Evolutionary conservation across 2,329 filamentous ascomycete species (phyloP).

Genomic region (Microascus cirrosus): DNA sequence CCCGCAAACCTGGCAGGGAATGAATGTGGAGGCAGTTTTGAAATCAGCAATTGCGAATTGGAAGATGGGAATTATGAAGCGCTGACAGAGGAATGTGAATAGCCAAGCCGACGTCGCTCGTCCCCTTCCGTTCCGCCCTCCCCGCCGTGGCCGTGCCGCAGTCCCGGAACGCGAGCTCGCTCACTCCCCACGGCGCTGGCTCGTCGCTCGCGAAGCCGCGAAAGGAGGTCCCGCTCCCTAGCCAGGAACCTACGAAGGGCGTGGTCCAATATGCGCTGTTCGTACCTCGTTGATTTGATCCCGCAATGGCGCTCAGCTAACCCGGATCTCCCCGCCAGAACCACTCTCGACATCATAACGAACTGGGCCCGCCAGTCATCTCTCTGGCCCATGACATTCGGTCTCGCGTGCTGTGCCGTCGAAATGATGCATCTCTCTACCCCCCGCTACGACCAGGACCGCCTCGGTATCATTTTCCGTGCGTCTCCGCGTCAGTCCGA

Average conservation of each 20-base stretch:
- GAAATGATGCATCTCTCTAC: slow-evolving; percentile 92
- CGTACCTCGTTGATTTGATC: slow-evolving; percentile 21
- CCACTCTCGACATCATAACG: slow-evolving; percentile 66
- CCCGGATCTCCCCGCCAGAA: slow-evolving; percentile 31
- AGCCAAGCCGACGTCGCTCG: slow-evolving; percentile 3
- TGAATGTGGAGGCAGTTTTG: background rate
- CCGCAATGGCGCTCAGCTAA: background rate
- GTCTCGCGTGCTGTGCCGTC: slow-evolving; percentile 77
- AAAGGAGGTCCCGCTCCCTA: slow-evolving; percentile 65
- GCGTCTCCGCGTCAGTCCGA: slow-evolving; percentile 81
- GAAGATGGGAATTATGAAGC: background rate
- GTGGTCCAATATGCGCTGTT: slow-evolving; percentile 80
- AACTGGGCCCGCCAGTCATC: slow-evolving; percentile 82
- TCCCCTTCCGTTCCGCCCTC: slow-evolving; percentile 30
- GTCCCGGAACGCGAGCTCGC: slow-evolving; percentile 48
- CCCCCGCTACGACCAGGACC: slow-evolving; percentile 81
- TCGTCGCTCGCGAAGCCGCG: slow-evolving; percentile 38
- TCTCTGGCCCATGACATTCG: slow-evolving; percentile 86
- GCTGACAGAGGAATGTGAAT: background rate
- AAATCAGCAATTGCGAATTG: background rate
- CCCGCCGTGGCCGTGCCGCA: slow-evolving; percentile 57
- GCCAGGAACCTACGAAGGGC: slow-evolving; percentile 70
- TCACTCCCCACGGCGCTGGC: slow-evolving; percentile 38
- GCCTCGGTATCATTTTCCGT: slow-evolving; percentile 82
- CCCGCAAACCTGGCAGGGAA: background rate